A percentile compares a stretch with the other conserved stretches of the same genome.
phyloP scores from a whole-genome alignment of 257 asterid genomes.

The Ilex asprella region DNA sequence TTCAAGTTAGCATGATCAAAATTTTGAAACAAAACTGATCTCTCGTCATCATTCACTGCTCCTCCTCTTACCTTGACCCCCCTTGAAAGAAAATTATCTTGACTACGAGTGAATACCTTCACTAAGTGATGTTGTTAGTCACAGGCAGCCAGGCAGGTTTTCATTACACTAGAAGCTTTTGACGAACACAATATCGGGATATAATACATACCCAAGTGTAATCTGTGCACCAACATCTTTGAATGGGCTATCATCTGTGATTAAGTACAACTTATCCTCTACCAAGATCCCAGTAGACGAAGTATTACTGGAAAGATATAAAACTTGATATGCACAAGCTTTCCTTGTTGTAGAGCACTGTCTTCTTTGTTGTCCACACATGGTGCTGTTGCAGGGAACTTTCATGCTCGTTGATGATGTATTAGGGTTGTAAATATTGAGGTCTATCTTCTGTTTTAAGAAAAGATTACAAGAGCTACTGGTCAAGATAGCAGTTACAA shows the following conservation, averaged over 20 bases:
- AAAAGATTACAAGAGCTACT: neutral
- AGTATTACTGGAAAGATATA: constrained; percentile 73
- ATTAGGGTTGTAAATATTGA: constrained; percentile 71
- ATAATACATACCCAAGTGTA: constrained; percentile 66
- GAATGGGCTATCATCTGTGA: constrained; percentile 38
- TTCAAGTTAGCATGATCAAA: too few species aligned
- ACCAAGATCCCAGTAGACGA: constrained; percentile 80
- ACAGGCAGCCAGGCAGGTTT: too few species aligned
- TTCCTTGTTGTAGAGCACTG: constrained; percentile 42
- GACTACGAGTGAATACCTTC: too few species aligned
- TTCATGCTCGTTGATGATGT: constrained; percentile 51
- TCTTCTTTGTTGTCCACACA: constrained; percentile 47
- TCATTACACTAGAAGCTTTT: too few species aligned
- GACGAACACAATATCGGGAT: neutral
- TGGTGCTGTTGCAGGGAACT: constrained; percentile 71
- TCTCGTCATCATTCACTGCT: too few species aligned
- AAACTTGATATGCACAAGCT: constrained; percentile 78
- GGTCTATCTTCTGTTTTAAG: constrained; percentile 49
- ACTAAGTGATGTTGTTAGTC: too few species aligned
- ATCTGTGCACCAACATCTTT: constrained; percentile 51
- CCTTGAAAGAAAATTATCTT: too few species aligned
- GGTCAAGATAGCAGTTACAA: neutral
- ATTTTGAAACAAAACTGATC: too few species aligned
- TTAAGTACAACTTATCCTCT: constrained; percentile 72
- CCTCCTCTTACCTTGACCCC: too few species aligned